Conservation (phyloP, 371 early-diverging fungal species). For the Saksenaea vasiformis region DNA sequence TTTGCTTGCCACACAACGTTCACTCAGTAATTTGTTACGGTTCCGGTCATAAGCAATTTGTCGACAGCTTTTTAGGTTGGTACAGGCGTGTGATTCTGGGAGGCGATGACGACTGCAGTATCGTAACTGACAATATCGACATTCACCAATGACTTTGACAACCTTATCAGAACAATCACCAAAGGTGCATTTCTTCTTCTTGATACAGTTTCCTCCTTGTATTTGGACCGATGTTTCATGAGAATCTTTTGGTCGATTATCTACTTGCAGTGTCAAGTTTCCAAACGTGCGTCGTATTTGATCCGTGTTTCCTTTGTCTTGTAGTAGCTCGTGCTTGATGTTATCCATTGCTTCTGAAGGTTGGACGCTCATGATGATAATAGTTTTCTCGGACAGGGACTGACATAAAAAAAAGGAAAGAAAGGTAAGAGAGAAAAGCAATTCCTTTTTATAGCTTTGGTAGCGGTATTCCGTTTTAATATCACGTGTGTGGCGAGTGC, state of each 20-base stretch:
- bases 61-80: constrained; percentile 58
- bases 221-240: not conserved
- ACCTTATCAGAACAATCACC: constrained; percentile 41
- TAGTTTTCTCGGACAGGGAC: constrained; percentile 34
- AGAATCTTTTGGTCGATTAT: not conserved
- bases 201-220: not conserved
- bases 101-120: constrained; percentile 67
- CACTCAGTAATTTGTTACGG: constrained; percentile 55
- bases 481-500: constrained; percentile 4
- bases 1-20: constrained; percentile 71
- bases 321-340: constrained; percentile 84
- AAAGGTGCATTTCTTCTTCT: constrained; percentile 38
- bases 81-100: constrained; percentile 72
- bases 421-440: not conserved
- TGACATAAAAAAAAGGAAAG: not conserved
- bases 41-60: constrained; percentile 54
- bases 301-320: constrained; percentile 75
- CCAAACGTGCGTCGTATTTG: not conserved
- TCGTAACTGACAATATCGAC: constrained; percentile 46
- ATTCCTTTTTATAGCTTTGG: not conserved
- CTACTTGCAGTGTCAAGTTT: not conserved
- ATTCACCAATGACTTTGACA: constrained; percentile 51
- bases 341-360: constrained; percentile 85
- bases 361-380: constrained; percentile 90
- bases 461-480: constrained; percentile 5